A percentile compares a stretch with the other conserved stretches of the same genome.
These are phyloP conservation scores for Fusarium veterinarium DNA, from an alignment of 2,329 filamentous ascomycete genomes.

Conservation along the genomic window DNA sequence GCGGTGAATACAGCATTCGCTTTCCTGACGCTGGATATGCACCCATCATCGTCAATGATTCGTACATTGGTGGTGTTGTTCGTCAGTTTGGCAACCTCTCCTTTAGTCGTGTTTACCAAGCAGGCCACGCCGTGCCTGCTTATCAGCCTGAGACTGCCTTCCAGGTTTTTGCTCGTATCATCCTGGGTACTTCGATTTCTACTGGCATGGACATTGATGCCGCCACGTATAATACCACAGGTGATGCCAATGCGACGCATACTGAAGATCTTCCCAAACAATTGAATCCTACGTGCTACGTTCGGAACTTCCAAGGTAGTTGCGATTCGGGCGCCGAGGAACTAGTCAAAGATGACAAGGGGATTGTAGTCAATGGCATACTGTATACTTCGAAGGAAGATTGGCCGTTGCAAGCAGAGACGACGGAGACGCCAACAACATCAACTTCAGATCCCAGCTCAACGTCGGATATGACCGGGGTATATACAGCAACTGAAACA, in stretches of 20 bases:
- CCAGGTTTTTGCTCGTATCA: conserved; percentile 69
- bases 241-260: conserved; percentile 67
- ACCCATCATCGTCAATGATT: conserved; percentile 74
- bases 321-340: conserved; percentile 64
- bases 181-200: conserved; percentile 66
- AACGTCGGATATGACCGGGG: conserved; percentile 44
- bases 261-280: conserved; percentile 63
- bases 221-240: conserved; percentile 65
- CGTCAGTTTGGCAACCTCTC: conserved; percentile 81
- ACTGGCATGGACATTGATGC: conserved; percentile 65
- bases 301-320: conserved; percentile 62
- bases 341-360: conserved; percentile 61
- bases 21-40: conserved; percentile 79
- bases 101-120: conserved; percentile 74
- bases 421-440: conserved; percentile 39
- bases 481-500: conserved; percentile 52
- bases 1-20: conserved; percentile 58
- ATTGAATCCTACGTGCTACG: conserved; percentile 68
- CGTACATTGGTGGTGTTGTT: conserved; percentile 77
- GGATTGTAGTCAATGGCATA: conserved; percentile 70
- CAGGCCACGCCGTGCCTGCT: conserved; percentile 71
- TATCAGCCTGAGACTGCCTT: conserved; percentile 71
- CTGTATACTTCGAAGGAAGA: conserved; percentile 58
- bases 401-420: conserved; percentile 53
- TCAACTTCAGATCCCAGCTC: conserved; percentile 32